These are phyloP conservation scores for Trametopsis cervina DNA, from an alignment of 768 basidiomycete genomes.

Conservation along the genomic window DNA sequence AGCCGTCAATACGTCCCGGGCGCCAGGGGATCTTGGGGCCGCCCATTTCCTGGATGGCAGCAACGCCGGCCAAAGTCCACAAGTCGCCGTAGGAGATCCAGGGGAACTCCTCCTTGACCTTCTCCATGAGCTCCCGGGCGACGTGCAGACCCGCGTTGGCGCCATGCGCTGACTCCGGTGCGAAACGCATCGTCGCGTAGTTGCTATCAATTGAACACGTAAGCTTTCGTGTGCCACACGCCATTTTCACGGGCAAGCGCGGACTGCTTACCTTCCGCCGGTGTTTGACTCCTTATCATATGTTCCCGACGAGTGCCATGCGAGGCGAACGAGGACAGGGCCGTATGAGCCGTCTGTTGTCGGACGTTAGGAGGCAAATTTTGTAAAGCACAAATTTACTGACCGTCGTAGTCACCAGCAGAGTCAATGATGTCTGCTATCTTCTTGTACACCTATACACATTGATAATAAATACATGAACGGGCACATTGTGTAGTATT, in stretches of 20 bases:
- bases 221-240: background rate
- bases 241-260: background rate
- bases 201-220: slow-evolving; percentile 49
- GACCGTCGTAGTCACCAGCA: slow-evolving; percentile 80
- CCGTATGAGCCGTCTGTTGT: slow-evolving; percentile 77
- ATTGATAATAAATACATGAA: slow-evolving; percentile 1
- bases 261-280: slow-evolving; percentile 62
- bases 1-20: slow-evolving; percentile 86
- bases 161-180: slow-evolving; percentile 76
- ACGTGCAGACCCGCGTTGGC: slow-evolving; percentile 81
- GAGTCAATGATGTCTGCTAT: slow-evolving; percentile 74
- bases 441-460: slow-evolving; percentile 75
- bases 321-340: slow-evolving; percentile 82
- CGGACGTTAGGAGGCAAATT: background rate
- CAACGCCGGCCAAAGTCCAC: slow-evolving; percentile 94
- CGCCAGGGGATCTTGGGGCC: slow-evolving; percentile 94
- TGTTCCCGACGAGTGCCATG: slow-evolving; percentile 93
- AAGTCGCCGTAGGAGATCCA: slow-evolving; percentile 97
- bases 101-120: slow-evolving; percentile 78
- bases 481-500: background rate
- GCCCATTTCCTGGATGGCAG: slow-evolving; percentile 87
- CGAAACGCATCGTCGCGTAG: slow-evolving; percentile 98
- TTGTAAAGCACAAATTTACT: slow-evolving; percentile 12
- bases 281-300: slow-evolving; percentile 75
- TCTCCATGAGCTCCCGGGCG: slow-evolving; percentile 79